Evolutionary conservation across 2,329 filamentous ascomycete species (phyloP).

Genomic region (Aureobasidium subglaciale): DNA sequence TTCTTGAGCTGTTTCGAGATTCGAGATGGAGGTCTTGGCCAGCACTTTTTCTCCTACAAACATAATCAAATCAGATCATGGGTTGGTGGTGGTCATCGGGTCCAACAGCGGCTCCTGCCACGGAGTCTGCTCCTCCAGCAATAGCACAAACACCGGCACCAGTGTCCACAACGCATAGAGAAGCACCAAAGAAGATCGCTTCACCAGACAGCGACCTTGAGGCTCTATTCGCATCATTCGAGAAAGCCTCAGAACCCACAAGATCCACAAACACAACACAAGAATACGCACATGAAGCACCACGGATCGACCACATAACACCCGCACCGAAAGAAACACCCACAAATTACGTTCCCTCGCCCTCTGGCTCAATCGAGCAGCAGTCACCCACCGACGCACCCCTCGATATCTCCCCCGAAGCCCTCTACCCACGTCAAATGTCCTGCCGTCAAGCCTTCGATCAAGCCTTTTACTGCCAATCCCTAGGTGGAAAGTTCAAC

Average conservation of each 20-base stretch:
- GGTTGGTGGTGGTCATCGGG: constrained; percentile 22
- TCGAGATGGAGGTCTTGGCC: constrained; percentile 5
- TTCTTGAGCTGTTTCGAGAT: neutral
- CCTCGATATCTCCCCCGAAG: constrained; percentile 45
- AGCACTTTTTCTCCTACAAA: constrained; percentile 1
- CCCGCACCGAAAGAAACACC: constrained; percentile 13
- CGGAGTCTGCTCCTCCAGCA: neutral
- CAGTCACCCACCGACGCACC: neutral
- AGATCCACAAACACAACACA: neutral
- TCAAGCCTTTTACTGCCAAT: constrained; percentile 88
- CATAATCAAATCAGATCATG: constrained; percentile 15
- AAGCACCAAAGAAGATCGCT: neutral
- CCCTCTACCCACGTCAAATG: constrained; percentile 72
- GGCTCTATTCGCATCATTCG: constrained; percentile 45
- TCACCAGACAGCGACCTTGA: constrained; percentile 46
- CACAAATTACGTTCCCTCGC: constrained; percentile 4
- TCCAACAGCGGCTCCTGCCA: constrained; percentile 11
- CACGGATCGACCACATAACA: neutral
- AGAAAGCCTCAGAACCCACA: constrained; percentile 24
- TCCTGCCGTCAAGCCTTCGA: constrained; percentile 89
- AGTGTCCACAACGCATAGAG: neutral
- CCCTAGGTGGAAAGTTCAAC: constrained; percentile 83
- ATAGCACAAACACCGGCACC: neutral
- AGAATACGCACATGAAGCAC: neutral
- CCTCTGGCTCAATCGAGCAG: constrained; percentile 3